Evolutionary conservation across 768 basidiomycete genomes (phyloP), one percentile per base, ranked within the genome.

Genomic region (Porpolomopsis calyptriformis): DNA sequence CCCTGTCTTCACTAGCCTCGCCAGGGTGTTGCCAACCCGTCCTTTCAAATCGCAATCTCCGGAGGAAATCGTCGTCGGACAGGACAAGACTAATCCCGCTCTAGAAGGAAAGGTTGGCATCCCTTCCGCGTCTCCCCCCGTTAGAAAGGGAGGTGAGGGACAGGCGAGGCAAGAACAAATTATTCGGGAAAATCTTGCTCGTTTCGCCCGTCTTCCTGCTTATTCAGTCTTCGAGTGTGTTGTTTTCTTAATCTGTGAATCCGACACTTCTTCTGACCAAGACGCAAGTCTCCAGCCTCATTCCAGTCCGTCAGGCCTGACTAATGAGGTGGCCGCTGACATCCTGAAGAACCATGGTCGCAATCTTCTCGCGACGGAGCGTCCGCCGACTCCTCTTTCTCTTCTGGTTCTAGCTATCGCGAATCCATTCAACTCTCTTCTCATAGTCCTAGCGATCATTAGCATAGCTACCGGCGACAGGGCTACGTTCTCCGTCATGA

Each of bases 361-460:
- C 18, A 64, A 64, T 23, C 49, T 47, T 39, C 55, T 63, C 0
- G 56, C 64, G 4, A 53, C 40, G 20, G 63, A 65, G 40, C 64
- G 62, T 20, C 56, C 62, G 38, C 48, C 61, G 38, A 60, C 56
- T 2, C 55, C 55, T 2, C 33, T 66, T 40, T 35, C 44, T n/a
- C 44, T 62, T 18, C 45, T 64, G 20, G 62, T 60, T 54, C 53
- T 52, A 24, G 65, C 63, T 11, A n/a, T 66, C 12, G 57, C 55
- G 55, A 64, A 66, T 40, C 61, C 63, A 4, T 64, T 64, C 54
- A 64, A 64, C 4, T 43, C 66, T 10, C 54, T 64, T 31, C 43
- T 64, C 47, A 57, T 54, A 5, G 46, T 61, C 37, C 61, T 64
- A 7, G 63, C 63, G 0, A 0, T 57, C 4, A 42, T 66, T 31